phyloP scores from a whole-genome alignment of 1,139 yeast species.

The Blastobotrys aristatus region DNA sequence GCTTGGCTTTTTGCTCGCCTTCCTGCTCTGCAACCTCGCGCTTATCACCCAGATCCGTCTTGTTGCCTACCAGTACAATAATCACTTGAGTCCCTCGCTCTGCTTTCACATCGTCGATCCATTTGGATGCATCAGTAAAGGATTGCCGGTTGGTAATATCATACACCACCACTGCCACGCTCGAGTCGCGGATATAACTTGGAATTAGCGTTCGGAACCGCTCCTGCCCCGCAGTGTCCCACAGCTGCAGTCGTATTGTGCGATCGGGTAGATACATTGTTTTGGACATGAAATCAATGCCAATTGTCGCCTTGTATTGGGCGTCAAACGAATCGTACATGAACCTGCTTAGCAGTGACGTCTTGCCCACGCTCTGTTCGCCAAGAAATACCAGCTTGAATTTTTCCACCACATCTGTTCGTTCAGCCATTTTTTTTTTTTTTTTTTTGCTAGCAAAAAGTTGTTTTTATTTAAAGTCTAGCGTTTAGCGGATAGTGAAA shows the following conservation, averaged over 20 bases:
- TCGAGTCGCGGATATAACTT: slow-evolving; percentile 91
- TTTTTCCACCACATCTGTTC: slow-evolving; percentile 35
- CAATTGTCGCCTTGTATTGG: slow-evolving; percentile 83
- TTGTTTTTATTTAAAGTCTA: not conserved
- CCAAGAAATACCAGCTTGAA: slow-evolving; percentile 33
- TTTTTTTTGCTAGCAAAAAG: not conserved
- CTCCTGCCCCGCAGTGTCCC: slow-evolving; percentile 99
- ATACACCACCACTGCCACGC: slow-evolving; percentile 92
- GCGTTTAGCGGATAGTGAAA: not conserved
- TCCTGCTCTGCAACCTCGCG: slow-evolving; percentile 81
- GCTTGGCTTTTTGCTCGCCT: slow-evolving; percentile 72
- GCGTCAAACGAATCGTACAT: slow-evolving; percentile 99
- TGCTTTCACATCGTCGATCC: slow-evolving; percentile 81
- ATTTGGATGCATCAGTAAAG: slow-evolving; percentile 66
- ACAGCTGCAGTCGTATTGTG: slow-evolving; percentile 67
- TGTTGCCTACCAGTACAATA: slow-evolving; percentile 73
- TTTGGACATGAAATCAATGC: slow-evolving; percentile 90
- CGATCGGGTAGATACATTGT: slow-evolving; percentile 75
- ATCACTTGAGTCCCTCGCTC: slow-evolving; percentile 69
- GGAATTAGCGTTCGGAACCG: slow-evolving; percentile 92
- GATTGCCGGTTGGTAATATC: slow-evolving; percentile 79
- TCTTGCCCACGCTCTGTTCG: slow-evolving; percentile 66
- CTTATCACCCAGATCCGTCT: slow-evolving; percentile 58
- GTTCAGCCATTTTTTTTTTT: slow-evolving; percentile 25
- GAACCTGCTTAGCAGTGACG: slow-evolving; percentile 89